Conservation (phyloP, 2,329 filamentous ascomycete genomes). For the Exophiala lecanii-corni region DNA sequence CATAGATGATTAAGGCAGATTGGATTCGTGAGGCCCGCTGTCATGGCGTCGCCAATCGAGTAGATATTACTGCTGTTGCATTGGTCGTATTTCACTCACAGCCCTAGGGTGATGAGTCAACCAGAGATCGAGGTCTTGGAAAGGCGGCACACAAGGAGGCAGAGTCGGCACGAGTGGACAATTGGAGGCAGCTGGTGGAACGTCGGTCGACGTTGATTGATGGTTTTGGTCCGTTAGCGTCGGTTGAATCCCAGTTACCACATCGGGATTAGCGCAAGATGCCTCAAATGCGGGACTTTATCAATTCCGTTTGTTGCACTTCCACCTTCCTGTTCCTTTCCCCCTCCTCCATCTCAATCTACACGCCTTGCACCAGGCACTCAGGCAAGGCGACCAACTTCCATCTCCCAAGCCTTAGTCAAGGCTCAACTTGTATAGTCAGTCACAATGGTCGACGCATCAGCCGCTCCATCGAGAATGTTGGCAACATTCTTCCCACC, state of each 20-base stretch:
- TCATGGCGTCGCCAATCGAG: no score
- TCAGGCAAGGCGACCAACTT: constrained; percentile 11
- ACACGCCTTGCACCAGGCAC: constrained; percentile 20
- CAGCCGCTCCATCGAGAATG: constrained; percentile 5
- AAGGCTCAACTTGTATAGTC: constrained; percentile 19
- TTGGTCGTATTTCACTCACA: no score
- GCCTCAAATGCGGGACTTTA: not conserved
- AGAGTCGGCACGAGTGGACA: no score
- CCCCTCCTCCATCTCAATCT: constrained; percentile 8
- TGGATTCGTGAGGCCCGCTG: no score
- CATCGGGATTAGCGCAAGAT: not conserved
- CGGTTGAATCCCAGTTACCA: not conserved
- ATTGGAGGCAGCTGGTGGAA: no score
- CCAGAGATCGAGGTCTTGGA: no score
- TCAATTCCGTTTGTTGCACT: not conserved
- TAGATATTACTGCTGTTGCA: no score
- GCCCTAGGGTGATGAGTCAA: no score
- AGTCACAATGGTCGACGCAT: constrained; percentile 17
- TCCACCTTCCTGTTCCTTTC: constrained; percentile 9
- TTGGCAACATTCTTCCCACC: constrained; percentile 13
- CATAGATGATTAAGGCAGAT: no score
- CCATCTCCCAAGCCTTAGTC: constrained; percentile 5
- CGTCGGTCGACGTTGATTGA: no score
- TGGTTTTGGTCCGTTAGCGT: no score
- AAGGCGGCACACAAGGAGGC: no score